Conservation (phyloP, 2,329 filamentous ascomycete species). For the Colletotrichum spaethianum region DNA sequence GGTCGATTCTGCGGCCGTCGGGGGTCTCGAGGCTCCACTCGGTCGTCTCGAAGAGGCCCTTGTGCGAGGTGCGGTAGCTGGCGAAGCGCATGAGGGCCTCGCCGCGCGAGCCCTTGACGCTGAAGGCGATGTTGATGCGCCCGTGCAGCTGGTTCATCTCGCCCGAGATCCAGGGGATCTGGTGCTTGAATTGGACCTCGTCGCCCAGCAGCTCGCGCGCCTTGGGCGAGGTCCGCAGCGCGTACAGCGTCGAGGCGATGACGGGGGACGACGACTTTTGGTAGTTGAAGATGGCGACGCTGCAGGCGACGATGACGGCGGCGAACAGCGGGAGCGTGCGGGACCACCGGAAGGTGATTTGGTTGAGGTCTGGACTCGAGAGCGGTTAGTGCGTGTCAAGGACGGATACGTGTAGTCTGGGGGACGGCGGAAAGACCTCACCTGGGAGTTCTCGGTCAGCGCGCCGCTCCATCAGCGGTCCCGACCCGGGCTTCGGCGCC, state of each 20-base stretch:
- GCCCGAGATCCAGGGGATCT: conserved; percentile 87
- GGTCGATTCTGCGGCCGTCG: conserved; percentile 74
- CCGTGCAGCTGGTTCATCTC: conserved; percentile 96
- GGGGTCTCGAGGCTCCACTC: conserved; percentile 88
- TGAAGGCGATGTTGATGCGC: conserved; percentile 87
- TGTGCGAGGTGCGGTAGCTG: conserved; percentile 75
- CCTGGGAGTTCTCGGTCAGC: conserved; percentile 77
- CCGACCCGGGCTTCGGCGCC: conserved; percentile 71
- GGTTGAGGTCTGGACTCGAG: conserved; percentile 54
- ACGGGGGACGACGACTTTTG: conserved; percentile 92
- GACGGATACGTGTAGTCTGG: background rate
- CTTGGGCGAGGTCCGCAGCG: conserved; percentile 82
- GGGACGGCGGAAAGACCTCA: conserved; percentile 49
- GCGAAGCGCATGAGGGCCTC: conserved; percentile 84
- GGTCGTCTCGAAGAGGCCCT: conserved; percentile 83
- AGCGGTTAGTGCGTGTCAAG: background rate
- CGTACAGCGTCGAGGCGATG: conserved; percentile 91
- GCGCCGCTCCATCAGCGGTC: conserved; percentile 75
- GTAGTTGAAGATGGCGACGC: conserved; percentile 98
- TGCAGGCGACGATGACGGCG: conserved; percentile 77
- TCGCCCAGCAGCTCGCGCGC: conserved; percentile 88
- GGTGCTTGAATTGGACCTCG: conserved; percentile 84
- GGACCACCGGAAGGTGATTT: conserved; percentile 72
- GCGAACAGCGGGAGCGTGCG: conserved; percentile 87
- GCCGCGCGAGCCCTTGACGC: conserved; percentile 83